These are phyloP conservation scores for Aspergillus sp. DNA, from an alignment of 2,329 filamentous ascomycete species.

Conservation along the genomic window DNA sequence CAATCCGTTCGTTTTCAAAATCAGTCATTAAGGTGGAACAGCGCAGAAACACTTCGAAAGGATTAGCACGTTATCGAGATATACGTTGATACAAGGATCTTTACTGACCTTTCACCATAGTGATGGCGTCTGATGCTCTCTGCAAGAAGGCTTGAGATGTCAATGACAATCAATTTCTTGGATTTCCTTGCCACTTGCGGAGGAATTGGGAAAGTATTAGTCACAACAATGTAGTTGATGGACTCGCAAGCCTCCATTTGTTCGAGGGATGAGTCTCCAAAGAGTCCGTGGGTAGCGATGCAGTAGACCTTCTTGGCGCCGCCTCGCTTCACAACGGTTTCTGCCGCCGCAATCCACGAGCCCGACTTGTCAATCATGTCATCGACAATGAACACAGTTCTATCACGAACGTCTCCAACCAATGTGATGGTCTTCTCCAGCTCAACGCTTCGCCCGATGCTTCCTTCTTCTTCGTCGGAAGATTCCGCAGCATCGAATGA, in stretches of 20 bases:
- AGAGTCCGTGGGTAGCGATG: constrained; percentile 95
- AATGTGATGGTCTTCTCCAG: constrained; percentile 95
- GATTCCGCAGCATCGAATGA: constrained; percentile 84
- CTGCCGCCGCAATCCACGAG: constrained; percentile 96
- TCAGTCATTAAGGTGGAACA: constrained; percentile 68
- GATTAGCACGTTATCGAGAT: constrained; percentile 31
- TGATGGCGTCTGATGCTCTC: constrained; percentile 96
- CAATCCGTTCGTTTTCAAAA: constrained; percentile 14
- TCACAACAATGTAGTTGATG: constrained; percentile 92
- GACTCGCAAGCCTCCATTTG: constrained; percentile 91
- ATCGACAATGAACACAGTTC: constrained; percentile 91
- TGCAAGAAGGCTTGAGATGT: constrained; percentile 83
- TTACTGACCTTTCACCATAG: constrained; percentile 82
- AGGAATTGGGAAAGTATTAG: constrained; percentile 93
- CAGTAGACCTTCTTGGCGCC: constrained; percentile 93
- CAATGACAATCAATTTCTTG: constrained; percentile 85
- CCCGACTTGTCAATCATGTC: constrained; percentile 99
- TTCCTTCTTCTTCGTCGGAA: constrained; percentile 84
- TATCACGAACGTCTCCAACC: constrained; percentile 89
- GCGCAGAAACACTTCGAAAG: constrained; percentile 50
- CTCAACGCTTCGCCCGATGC: constrained; percentile 63
- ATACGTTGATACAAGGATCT: constrained; percentile 43
- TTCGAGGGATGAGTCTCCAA: constrained; percentile 85
- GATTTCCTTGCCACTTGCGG: constrained; percentile 71
- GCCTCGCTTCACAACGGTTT: constrained; percentile 93